A percentile compares a stretch with the other conserved stretches of the same genome.
phyloP scores from a whole-genome alignment of 371 early-diverging fungal species.

The Mucor saturninus region DNA sequence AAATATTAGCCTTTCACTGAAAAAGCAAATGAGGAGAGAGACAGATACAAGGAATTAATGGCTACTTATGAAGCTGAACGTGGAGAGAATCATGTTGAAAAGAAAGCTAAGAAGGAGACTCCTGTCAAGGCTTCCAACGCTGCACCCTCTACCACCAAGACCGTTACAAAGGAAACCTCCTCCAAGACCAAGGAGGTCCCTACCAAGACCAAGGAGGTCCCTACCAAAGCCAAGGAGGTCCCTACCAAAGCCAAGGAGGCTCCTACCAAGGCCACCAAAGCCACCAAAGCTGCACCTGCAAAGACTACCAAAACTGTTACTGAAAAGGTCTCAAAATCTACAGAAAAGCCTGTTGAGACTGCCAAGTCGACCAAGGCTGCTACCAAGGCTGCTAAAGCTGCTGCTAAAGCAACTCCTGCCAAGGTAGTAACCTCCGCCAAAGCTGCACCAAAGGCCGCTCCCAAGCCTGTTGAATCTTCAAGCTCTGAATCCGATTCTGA shows the following conservation, averaged over 20 bases:
- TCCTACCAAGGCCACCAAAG: not conserved
- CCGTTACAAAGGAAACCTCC: too few species aligned
- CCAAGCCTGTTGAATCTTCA: not conserved
- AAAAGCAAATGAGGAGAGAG: slow-evolving; percentile 16
- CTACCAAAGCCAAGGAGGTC: not conserved
- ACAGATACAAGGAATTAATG: slow-evolving; percentile 10
- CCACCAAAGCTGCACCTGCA: not conserved
- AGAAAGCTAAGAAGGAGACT: slow-evolving; percentile 7
- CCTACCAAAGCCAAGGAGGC: too few species aligned
- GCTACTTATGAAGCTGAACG: slow-evolving; percentile 10
- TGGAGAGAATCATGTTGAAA: not conserved
- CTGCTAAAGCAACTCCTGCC: too few species aligned
- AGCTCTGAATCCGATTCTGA: slow-evolving; percentile 9
- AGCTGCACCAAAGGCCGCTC: too few species aligned
- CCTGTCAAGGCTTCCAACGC: not conserved
- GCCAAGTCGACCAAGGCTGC: not conserved
- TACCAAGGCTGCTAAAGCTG: too few species aligned
- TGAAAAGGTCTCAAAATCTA: not conserved
- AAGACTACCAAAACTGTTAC: not conserved
- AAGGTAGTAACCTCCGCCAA: too few species aligned
- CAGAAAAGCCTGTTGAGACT: not conserved
- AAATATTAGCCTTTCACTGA: slow-evolving; percentile 16
- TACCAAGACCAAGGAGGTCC: not conserved
- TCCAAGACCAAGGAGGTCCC: too few species aligned
- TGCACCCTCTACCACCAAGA: not conserved